Evolutionary conservation across 345 rosid species (phyloP), one percentile per base, ranked within the genome.

Genomic region (Barbarea vulgaris): DNA sequence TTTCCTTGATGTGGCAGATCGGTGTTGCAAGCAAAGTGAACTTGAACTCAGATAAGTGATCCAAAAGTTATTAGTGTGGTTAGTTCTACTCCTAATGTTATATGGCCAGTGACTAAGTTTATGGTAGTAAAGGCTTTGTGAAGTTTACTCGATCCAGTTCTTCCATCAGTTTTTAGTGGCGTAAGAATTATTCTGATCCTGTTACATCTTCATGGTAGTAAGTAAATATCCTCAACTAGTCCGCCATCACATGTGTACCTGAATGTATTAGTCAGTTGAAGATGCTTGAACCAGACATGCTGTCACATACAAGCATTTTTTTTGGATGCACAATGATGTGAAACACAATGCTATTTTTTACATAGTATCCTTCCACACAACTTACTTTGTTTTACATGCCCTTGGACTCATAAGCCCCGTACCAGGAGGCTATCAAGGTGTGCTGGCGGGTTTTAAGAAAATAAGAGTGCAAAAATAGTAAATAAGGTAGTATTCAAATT

Each of bases 21-120:
- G 65, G 69, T 81, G 77, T 85, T 85, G 88, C 87, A 70, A 75
- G 62, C 64, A 85, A 79, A 75, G 86, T 73, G 65, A 73, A 74
- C 67, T 77, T 84, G 77, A 79, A 77, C 62, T 81, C 79, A 80
- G 74, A 74, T 72, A 77, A 72, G 78, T 56, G 71, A 67, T 73
- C 55, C 63, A 62, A 76, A 75, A 37, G 62, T 51, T 64, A 61
- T 52, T 81, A 81, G 75, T 72, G 51, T 80, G 70, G 70, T 77
- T 53, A 63, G 73, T 83, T 72, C 11, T 62, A 41, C 52, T 70
- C 51, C 62, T 82, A 74, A 73, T 69, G 74, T 61, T 64, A 31
- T 77, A 47, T 69, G 39, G 54, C 64, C 15, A 51, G 34, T 66
- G 73, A 76, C 64, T 58, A 58, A 56, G 48, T 27, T 80, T 67